Percentiles rank a stretch among this genome's conserved stretches.
These are phyloP conservation scores for Pezicula radicicola DNA, from an alignment of 2,329 filamentous ascomycete genomes.

Conservation along the genomic window DNA sequence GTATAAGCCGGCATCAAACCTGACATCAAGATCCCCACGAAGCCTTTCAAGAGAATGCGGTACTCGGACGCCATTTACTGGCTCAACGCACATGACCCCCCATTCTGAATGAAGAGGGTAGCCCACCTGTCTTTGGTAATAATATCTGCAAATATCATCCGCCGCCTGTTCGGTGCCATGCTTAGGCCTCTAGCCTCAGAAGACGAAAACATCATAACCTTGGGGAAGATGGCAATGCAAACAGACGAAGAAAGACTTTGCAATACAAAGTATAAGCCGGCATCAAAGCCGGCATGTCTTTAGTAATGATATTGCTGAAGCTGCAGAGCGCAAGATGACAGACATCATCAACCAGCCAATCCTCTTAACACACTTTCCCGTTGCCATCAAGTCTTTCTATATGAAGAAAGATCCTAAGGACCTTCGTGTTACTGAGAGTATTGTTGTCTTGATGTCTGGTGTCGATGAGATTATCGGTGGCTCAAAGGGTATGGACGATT, in stretches of 20 bases:
- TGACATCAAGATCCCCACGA: constrained; percentile 73
- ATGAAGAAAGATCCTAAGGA: constrained; percentile 89
- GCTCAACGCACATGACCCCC: constrained; percentile 78
- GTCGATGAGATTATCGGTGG: constrained; percentile 97
- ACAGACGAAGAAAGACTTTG: no score
- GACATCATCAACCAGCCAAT: constrained; percentile 95
- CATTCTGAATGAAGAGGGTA: constrained; percentile 89
- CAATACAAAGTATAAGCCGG: no score
- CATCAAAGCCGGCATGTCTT: constrained; percentile 48
- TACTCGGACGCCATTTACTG: constrained; percentile 93
- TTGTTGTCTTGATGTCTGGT: constrained; percentile 83
- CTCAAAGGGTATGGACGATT: constrained; percentile 92
- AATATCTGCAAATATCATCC: no score
- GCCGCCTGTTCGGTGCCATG: no score
- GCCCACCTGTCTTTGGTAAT: constrained; percentile 55
- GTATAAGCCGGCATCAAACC: constrained; percentile 63
- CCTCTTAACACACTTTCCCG: constrained; percentile 95
- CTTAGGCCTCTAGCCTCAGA: no score
- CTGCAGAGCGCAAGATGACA: constrained; percentile 94
- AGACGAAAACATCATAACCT: no score
- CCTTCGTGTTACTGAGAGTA: constrained; percentile 82
- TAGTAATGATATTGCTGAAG: constrained; percentile 97
- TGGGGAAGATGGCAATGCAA: no score
- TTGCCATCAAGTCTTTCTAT: constrained; percentile 98
- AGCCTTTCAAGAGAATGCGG: constrained; percentile 92